Percentiles rank a stretch among this genome's conserved stretches.
These are phyloP conservation scores for Apostasia ramifera DNA, from an alignment of 106 monocot genomes.

Conservation along the genomic window DNA sequence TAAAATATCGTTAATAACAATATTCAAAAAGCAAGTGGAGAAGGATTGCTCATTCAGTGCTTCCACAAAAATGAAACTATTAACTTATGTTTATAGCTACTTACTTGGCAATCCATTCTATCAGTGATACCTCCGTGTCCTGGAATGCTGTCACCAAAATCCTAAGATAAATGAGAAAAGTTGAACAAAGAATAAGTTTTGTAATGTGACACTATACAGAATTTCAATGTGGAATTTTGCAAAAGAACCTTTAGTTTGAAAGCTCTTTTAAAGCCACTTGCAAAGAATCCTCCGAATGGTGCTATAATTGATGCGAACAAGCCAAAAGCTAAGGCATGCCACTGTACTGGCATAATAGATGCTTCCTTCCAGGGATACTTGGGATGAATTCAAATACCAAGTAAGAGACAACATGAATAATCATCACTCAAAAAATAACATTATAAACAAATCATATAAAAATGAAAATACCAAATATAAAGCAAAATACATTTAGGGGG, in stretches of 20 bases:
- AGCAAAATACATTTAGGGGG: too few relatives aligned
- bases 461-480: too few relatives aligned
- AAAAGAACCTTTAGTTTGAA: conserved; percentile 86
- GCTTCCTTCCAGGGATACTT: conserved; percentile 90
- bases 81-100: neutral
- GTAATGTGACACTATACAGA: too few relatives aligned
- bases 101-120: conserved; percentile 98
- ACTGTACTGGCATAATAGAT: conserved; percentile 68
- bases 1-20: too few relatives aligned
- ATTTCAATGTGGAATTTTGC: neutral
- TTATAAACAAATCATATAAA: too few relatives aligned
- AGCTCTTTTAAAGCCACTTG: conserved; percentile 96
- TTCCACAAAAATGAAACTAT: too few relatives aligned
- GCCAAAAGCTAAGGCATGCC: conserved; percentile 96
- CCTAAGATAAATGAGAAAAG: conserved; percentile 23
- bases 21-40: too few relatives aligned
- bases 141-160: conserved; percentile 99
- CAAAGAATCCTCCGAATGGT: conserved; percentile 99
- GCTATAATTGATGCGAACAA: conserved; percentile 98
- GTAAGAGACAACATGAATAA: too few relatives aligned
- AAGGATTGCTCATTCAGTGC: too few relatives aligned
- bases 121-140: conserved; percentile 99
- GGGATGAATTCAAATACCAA: neutral
- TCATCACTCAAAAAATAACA: too few relatives aligned
- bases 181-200: too few relatives aligned